A percentile compares a stretch with the other conserved stretches of the same genome.
phyloP scores from a whole-genome alignment of 2,329 filamentous ascomycete genomes.

The Neonectria neomacrospora region DNA sequence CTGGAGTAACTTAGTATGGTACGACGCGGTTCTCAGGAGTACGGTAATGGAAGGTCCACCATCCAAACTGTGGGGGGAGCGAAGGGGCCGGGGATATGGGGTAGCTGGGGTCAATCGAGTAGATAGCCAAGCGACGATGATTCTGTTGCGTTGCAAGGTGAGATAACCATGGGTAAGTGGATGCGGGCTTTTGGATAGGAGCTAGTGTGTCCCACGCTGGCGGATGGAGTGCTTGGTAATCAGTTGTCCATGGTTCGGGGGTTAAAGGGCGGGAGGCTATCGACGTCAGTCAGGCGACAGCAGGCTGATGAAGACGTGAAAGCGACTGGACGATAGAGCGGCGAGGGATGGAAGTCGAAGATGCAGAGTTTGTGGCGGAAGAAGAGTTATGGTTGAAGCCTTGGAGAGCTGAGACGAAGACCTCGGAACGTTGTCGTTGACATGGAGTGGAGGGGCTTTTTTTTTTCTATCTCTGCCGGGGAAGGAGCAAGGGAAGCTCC shows the following conservation, averaged over 20 bases:
- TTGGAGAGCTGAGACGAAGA: conserved; percentile 3
- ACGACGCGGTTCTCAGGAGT: conserved; percentile 11
- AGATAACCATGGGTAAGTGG: conserved; percentile 13
- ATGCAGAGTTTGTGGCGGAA: conserved; percentile 11
- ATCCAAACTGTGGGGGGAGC: conserved; percentile 8
- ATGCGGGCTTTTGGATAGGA: conserved; percentile 28
- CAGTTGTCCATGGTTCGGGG: conserved; percentile 26
- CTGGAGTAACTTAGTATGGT: conserved; percentile 5
- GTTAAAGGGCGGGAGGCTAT: not conserved
- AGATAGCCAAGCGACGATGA: conserved; percentile 29
- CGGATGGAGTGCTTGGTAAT: conserved; percentile 34
- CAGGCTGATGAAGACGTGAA: not conserved
- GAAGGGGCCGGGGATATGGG: conserved; percentile 26
- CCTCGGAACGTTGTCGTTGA: not conserved
- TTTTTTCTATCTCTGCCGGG: not conserved
- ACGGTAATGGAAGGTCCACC: conserved; percentile 2
- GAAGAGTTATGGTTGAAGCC: conserved; percentile 1
- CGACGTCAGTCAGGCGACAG: not conserved
- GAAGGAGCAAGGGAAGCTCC: not conserved
- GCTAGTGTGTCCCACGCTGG: conserved; percentile 31
- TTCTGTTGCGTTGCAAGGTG: conserved; percentile 25
- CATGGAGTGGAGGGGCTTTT: conserved; percentile 3
- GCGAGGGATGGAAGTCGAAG: conserved; percentile 16
- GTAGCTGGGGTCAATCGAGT: conserved; percentile 23
- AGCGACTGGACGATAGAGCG: conserved; percentile 10